Base-by-base conservation (phyloP, 1,284 basidiomycete species). In the Fistulina hepatica region DNA sequence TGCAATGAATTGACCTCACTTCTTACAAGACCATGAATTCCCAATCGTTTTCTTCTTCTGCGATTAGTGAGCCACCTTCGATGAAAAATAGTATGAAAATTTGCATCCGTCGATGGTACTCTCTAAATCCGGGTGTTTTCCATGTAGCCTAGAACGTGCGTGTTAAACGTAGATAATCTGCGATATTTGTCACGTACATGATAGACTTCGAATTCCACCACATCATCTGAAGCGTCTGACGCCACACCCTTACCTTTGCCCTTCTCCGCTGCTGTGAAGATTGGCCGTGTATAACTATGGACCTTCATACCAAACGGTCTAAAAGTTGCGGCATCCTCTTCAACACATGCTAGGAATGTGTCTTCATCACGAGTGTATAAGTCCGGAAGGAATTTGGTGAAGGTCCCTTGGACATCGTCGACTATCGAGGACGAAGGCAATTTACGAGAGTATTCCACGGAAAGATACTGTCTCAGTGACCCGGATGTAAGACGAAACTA, bases 21-120 rank as follows among this genome's bases (percentile, higher is more conserved):
- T 70, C 84, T 45, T 50, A 88, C 81, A 91, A 55, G 2, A 84
- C 64, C 32, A 76, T 69, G 56, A 93, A 92, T 53, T 95, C 88
- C 88, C 89, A 95, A 5, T 69, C 67, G 27, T 91, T 83, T 55
- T 92, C 85, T 17, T 81, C 83, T 50, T 92, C 89, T 46, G 84
- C 76, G 44, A 98, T 88, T 59, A 92, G 97, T 20, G 84, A 90
- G 5, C 91, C 92, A 6, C 78, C 95, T 56, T 98, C 94, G 53
- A 98, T 94, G 61, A 90, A 97, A 6, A 98, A 65, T 28, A 95
- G 60, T 41, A 95, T 88, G 55, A 97, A 97, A 38, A 97, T 57
- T 60, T 97, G 94, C 83, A 95, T 95, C 39, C 78, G 69, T n/a
- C 83, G 72, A 53, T 97, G 94, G 50, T 89, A 93, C 57, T 94